phyloP scores from a whole-genome alignment of 371 early-diverging fungal species.

The Lichtheimia ornata region DNA sequence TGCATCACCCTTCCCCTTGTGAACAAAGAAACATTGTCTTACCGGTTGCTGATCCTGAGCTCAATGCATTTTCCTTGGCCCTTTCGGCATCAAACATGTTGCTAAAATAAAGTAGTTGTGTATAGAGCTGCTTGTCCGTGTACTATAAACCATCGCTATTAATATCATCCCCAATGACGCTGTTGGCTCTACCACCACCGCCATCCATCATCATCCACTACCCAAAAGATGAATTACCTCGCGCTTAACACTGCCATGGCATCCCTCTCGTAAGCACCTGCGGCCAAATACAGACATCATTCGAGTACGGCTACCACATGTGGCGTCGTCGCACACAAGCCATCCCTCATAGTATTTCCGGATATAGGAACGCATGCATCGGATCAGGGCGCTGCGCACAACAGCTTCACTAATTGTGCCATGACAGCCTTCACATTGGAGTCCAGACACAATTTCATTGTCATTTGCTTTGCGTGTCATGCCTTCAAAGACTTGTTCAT shows the following conservation, averaged over 20 bases:
- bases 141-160: constrained; percentile 20
- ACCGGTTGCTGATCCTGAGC: constrained; percentile 16
- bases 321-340: constrained; percentile 78
- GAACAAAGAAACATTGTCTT: constrained; percentile 6
- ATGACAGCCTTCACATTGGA: constrained; percentile 67
- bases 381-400: constrained; percentile 64
- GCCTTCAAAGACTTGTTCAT: constrained; percentile 54
- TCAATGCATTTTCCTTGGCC: constrained; percentile 22
- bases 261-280: constrained; percentile 67
- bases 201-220: neutral
- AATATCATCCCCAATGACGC: too few relatives aligned
- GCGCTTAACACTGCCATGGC: constrained; percentile 67
- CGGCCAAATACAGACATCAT: constrained; percentile 74
- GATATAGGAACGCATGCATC: constrained; percentile 67
- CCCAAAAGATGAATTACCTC: constrained; percentile 45
- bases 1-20: too few relatives aligned
- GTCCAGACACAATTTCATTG: constrained; percentile 24
- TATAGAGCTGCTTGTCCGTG: constrained; percentile 50
- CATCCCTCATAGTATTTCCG: constrained; percentile 71
- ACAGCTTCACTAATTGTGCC: constrained; percentile 31
- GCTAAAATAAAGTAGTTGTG: constrained; percentile 49
- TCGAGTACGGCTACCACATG: constrained; percentile 65
- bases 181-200: too few relatives aligned
- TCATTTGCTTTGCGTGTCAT: constrained; percentile 36
- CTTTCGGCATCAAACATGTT: constrained; percentile 42